A percentile compares a stretch with the other conserved stretches of the same genome.
Conservation (phyloP, 78 protist genomes). For the Diacronema lutheri region DNA sequence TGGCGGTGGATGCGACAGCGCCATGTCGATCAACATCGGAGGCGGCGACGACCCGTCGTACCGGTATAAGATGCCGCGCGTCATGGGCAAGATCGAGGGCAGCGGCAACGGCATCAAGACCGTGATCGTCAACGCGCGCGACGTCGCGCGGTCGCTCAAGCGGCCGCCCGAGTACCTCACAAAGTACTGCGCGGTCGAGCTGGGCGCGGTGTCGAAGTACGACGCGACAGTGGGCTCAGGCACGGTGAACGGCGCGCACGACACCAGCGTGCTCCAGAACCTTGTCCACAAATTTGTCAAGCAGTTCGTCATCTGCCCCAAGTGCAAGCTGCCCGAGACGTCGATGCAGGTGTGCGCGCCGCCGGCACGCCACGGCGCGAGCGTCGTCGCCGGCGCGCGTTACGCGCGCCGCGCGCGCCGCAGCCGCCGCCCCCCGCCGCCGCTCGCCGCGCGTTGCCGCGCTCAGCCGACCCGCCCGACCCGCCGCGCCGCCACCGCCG, state of each 20-base stretch:
- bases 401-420: no score
- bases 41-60: slow-evolving; percentile 12
- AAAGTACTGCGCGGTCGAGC: slow-evolving; percentile 80
- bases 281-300: slow-evolving; percentile 77
- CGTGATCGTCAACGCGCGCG: slow-evolving; percentile 77
- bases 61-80: slow-evolving; percentile 73
- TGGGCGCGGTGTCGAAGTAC: slow-evolving; percentile 74
- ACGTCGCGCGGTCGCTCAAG: slow-evolving; percentile 74
- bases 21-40: slow-evolving; percentile 10
- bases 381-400: no score
- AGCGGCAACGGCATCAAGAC: slow-evolving; percentile 93
- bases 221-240: slow-evolving; percentile 54
- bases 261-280: slow-evolving; percentile 34
- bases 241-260: slow-evolving; percentile 76
- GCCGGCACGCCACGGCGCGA: no score
- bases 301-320: slow-evolving; percentile 77
- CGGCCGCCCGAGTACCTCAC: slow-evolving; percentile 62
- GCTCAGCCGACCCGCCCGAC: no score
- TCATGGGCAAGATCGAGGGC: slow-evolving; percentile 79
- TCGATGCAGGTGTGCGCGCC: slow-evolving; percentile 25
- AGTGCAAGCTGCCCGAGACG: slow-evolving; percentile 85
- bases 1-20: no score
- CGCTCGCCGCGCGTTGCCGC: no score
- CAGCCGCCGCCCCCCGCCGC: no score
- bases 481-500: no score